Evolutionary conservation across 1,139 yeast genomes (phyloP).

Genomic region (Tardiomyces depauwii): DNA sequence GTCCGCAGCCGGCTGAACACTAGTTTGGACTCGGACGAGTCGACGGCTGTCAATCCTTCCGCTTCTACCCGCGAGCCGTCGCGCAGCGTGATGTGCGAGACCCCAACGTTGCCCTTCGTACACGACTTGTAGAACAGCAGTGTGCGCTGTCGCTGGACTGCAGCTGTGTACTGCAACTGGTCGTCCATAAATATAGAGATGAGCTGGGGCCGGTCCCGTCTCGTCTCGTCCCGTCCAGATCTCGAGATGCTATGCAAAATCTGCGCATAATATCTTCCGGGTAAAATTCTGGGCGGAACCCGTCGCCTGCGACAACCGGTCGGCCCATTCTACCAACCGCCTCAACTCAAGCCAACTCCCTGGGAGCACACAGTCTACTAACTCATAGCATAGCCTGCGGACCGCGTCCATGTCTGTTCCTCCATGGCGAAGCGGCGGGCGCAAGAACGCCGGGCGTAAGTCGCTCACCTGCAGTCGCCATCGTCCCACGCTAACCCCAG

Average conservation of each 20-base stretch:
- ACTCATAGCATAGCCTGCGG: not conserved
- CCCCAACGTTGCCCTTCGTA: conserved; percentile 1
- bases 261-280: no score
- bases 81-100: conserved; percentile 5
- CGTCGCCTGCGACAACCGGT: no score
- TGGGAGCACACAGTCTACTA: no score
- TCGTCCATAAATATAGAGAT: not conserved
- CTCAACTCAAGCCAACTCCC: no score
- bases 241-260: no score
- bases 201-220: no score
- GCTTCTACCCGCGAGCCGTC: conserved; percentile 8
- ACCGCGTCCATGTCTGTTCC: conserved; percentile 14
- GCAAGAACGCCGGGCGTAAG: not conserved
- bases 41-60: conserved; percentile 13
- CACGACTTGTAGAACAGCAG: conserved; percentile 8
- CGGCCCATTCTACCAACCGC: no score
- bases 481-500: not conserved
- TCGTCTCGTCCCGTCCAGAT: no score
- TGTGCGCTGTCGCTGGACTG: conserved; percentile 12
- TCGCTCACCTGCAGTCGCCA: no score
- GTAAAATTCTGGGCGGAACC: no score
- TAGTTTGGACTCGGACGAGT: conserved; percentile 16
- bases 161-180: conserved; percentile 3
- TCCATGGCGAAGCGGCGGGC: conserved; percentile 14
- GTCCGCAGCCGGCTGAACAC: conserved; percentile 13